Conservation (phyloP, 2,329 filamentous ascomycete genomes). For the Neofusicoccum kwambonambiense region DNA sequence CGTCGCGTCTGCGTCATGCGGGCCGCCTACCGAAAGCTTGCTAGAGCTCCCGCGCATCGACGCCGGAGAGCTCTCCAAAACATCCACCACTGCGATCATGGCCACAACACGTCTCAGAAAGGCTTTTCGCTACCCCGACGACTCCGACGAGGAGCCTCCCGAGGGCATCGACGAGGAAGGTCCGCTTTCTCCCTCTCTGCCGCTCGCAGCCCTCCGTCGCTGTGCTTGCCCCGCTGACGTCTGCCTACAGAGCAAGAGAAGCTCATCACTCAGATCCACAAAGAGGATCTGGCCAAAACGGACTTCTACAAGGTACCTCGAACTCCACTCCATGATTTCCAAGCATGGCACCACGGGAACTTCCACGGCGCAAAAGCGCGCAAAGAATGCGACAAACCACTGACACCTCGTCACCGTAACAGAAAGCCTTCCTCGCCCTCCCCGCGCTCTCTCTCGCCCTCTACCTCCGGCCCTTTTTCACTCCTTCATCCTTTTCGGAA, state of each 20-base stretch:
- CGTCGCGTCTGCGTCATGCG: conserved; percentile 14
- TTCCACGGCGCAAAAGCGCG: conserved; percentile 26
- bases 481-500: conserved; percentile 34
- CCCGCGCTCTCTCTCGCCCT: conserved; percentile 57
- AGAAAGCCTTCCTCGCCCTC: conserved; percentile 55
- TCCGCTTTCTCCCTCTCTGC: conserved; percentile 30
- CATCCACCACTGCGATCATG: conserved; percentile 34
- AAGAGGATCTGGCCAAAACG: conserved; percentile 49
- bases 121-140: conserved; percentile 72
- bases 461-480: conserved; percentile 53
- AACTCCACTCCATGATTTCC: conserved; percentile 18
- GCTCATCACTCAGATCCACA: conserved; percentile 57
- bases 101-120: conserved; percentile 66
- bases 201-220: background rate
- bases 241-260: conserved; percentile 59
- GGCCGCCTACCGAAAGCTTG: background rate
- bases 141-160: conserved; percentile 55
- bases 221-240: conserved; percentile 19
- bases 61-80: background rate
- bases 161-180: conserved; percentile 75
- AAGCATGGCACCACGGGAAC: background rate
- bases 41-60: background rate
- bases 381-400: conserved; percentile 44
- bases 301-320: conserved; percentile 32
- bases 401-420: conserved; percentile 25